phyloP scores from a whole-genome alignment of 2,329 filamentous ascomycete species.

The Cercospora sojina region DNA sequence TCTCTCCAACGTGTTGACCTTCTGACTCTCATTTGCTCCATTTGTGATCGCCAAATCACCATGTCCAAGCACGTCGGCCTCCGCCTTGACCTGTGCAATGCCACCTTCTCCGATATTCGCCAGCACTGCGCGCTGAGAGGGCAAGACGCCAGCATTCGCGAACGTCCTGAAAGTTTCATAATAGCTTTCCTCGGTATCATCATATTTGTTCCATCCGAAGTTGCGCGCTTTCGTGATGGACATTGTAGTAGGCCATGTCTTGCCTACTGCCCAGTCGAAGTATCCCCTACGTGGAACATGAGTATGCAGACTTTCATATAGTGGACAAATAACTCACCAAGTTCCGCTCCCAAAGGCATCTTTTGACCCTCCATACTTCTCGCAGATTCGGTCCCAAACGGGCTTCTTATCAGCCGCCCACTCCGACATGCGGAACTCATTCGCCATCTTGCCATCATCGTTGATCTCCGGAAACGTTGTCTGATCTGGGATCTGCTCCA shows the following conservation, averaged over 20 bases:
- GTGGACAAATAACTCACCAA: not conserved
- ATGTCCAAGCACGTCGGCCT: not conserved
- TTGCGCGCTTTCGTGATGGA: not conserved
- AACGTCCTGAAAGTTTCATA: not conserved
- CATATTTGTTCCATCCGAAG: not conserved
- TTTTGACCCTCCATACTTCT: not conserved
- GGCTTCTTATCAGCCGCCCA: not conserved
- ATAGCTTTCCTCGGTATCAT: not conserved
- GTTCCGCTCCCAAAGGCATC: not conserved
- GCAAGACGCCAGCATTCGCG: not conserved
- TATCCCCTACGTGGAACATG: not conserved
- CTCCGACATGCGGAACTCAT: not conserved
- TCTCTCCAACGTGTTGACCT: not conserved
- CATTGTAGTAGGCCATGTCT: not conserved
- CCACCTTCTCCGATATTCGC: not conserved
- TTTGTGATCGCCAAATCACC: not conserved
- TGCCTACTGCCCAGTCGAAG: not conserved
- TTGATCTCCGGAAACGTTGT: not conserved
- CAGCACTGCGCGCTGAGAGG: not conserved
- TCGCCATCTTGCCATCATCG: not conserved
- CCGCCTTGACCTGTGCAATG: not conserved
- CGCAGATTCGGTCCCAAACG: not conserved
- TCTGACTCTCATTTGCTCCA: not conserved
- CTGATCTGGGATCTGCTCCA: not conserved
- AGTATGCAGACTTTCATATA: not conserved